Evolutionary conservation across 345 rosid genomes (phyloP).

Genomic region (Sonneratia alba): DNA sequence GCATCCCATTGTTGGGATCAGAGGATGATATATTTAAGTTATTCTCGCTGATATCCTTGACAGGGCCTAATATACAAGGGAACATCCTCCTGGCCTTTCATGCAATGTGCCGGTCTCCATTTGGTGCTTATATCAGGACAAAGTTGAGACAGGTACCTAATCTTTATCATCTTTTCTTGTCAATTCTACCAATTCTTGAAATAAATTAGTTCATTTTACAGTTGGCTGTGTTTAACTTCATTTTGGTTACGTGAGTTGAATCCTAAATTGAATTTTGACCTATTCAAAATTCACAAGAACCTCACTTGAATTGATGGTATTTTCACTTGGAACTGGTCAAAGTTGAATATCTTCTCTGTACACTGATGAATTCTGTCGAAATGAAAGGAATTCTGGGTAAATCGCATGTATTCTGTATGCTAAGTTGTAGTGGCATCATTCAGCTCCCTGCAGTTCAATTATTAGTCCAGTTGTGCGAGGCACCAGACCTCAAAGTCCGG

Average conservation of each 20-base stretch:
- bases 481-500: conserved; percentile 27
- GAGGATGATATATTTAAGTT: conserved; percentile 44
- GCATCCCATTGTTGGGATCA: conserved; percentile 39
- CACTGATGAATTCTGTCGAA: no score
- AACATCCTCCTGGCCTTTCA: conserved; percentile 45
- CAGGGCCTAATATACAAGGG: conserved; percentile 42
- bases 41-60: conserved; percentile 38
- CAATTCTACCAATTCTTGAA: neutral
- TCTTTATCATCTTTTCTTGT: neutral
- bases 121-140: conserved; percentile 31
- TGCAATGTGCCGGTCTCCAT: conserved; percentile 48
- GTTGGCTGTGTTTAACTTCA: neutral
- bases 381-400: no score
- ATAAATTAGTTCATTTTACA: neutral
- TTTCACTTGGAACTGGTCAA: no score
- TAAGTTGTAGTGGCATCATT: conserved; percentile 11
- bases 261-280: no score
- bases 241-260: neutral
- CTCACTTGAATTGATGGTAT: no score
- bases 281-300: no score
- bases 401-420: neutral
- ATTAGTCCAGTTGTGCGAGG: conserved; percentile 43
- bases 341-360: no score
- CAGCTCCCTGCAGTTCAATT: conserved; percentile 50
- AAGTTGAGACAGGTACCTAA: conserved; percentile 42